Percentiles rank a stretch among this genome's conserved stretches.
These are phyloP conservation scores for Prorocentrum cordatum DNA, from an alignment of 169 alveolate species.

Conservation along the genomic window DNA sequence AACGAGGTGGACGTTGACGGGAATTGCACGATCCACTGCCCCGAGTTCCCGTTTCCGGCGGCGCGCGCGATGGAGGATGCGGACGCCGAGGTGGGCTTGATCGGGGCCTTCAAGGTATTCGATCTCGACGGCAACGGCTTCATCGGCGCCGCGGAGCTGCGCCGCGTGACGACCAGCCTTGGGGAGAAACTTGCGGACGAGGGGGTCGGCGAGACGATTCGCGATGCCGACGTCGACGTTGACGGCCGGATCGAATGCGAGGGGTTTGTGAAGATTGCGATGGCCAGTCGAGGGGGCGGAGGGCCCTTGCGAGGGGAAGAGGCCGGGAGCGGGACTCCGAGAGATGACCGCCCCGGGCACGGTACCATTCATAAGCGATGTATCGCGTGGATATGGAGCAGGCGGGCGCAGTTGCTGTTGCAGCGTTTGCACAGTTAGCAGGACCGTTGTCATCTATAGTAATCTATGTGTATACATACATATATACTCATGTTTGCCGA, in stretches of 20 bases:
- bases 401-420: too few species aligned
- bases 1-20: constrained; percentile 90
- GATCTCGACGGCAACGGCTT: constrained; percentile 96
- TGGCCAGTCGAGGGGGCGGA: too few species aligned
- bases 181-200: constrained; percentile 97
- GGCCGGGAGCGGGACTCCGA: too few species aligned
- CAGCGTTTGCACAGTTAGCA: too few species aligned
- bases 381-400: too few species aligned
- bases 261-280: constrained; percentile 95
- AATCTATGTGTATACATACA: too few species aligned
- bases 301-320: too few species aligned
- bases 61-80: constrained; percentile 97
- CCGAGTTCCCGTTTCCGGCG: constrained; percentile 96
- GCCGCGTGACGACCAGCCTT: constrained; percentile 96
- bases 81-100: constrained; percentile 98
- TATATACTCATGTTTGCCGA: too few species aligned
- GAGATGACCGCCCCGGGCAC: too few species aligned
- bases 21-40: constrained; percentile 92
- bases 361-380: too few species aligned
- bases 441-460: too few species aligned
- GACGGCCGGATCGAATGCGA: constrained; percentile 97
- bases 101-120: constrained; percentile 79
- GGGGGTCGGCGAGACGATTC: constrained; percentile 98
- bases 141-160: constrained; percentile 96
- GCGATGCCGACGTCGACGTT: constrained; percentile 98